Percentiles rank a stretch among this genome's conserved stretches.
phyloP scores from a whole-genome alignment of 108 stramenopile species.

The Cyclotella choctawhatcheeana region DNA sequence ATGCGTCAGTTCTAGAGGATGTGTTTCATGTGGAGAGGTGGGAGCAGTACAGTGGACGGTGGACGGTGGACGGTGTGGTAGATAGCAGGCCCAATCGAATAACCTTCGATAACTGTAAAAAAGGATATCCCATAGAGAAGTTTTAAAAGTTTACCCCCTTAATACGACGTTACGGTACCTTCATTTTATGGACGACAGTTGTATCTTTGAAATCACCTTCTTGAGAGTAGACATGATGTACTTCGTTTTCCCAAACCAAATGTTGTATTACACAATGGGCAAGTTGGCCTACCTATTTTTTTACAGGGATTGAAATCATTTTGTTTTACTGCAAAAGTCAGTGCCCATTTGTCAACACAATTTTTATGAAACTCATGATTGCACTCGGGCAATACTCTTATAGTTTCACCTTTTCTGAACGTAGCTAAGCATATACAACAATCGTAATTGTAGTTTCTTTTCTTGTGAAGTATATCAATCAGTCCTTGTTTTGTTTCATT shows the following conservation, averaged over 20 bases:
- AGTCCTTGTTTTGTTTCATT: slow-evolving; percentile 34
- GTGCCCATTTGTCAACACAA: slow-evolving; percentile 67
- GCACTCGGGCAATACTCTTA: slow-evolving; percentile 58
- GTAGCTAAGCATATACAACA: slow-evolving; percentile 61
- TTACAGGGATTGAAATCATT: slow-evolving; percentile 22
- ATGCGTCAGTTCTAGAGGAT: too few species aligned
- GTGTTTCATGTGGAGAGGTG: too few species aligned
- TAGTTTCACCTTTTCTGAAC: slow-evolving; percentile 34
- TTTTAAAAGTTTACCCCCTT: too few species aligned
- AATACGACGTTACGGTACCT: too few species aligned
- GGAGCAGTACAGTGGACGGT: too few species aligned
- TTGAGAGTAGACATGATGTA: too few species aligned
- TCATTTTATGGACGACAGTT: too few species aligned
- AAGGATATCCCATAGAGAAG: too few species aligned
- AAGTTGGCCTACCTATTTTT: slow-evolving; percentile 49
- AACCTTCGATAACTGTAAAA: too few species aligned
- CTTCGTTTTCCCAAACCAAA: slow-evolving; percentile 3
- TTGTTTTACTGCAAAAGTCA: slow-evolving; percentile 48
- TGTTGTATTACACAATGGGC: slow-evolving; percentile 61
- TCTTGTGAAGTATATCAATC: slow-evolving; percentile 20
- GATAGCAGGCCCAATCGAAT: too few species aligned
- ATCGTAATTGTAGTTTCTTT: slow-evolving; percentile 49
- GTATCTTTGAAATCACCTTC: too few species aligned
- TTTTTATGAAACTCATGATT: slow-evolving; percentile 63
- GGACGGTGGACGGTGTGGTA: too few species aligned